Evolutionary conservation across 2,329 filamentous ascomycete species (phyloP), one percentile per base, ranked within the genome.

Genomic region (Epichloe festucae): DNA sequence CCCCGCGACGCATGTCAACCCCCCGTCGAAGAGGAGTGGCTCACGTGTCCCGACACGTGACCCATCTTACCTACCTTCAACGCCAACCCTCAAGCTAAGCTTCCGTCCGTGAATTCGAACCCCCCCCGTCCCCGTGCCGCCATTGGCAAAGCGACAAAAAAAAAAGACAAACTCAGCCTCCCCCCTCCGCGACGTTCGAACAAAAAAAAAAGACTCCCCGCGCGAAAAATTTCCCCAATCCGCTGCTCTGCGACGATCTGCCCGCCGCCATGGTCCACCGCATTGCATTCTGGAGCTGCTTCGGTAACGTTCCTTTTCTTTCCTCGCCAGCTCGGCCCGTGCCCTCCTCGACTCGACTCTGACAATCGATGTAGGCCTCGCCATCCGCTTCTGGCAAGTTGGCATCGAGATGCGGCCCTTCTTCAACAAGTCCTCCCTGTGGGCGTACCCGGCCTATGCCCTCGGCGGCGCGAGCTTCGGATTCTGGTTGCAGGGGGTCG

Each of bases 371-470:
- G 53, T 62, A 98, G 93, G 93, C 76, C 73, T 96, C 63, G 89
- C 87, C 66, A 85, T 90, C 65, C 87, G 91, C 62, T 80, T 93
- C 71, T 96, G 90, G 88, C 93, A 97, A 72, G 84, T 98, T 68
- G 93, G 91, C 65, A 93, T 98, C 68, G 89, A 98, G 75, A 95
- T 95, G 89, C 89, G 90, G 56, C 93, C 91, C 49, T 84, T 96
- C 70, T 88, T 97, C 78, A 84, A 85, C 72, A 81, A 78, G 64
- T 77, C 85, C 66, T 86, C 85, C 51, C 81, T 95, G 63, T 94
- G 89, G 86, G 89, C 82, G 49, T 98, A 95, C 74, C 93, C 93
- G 51, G 72, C 91, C 61, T 98, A 93, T 71, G 90, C 84, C 53
- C 79, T 79, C 60, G 81, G 89, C 57, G 90, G 90, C 61, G 90